Base-by-base conservation (phyloP, 441 rosid genomes). In the Gossypium aridum region DNA sequence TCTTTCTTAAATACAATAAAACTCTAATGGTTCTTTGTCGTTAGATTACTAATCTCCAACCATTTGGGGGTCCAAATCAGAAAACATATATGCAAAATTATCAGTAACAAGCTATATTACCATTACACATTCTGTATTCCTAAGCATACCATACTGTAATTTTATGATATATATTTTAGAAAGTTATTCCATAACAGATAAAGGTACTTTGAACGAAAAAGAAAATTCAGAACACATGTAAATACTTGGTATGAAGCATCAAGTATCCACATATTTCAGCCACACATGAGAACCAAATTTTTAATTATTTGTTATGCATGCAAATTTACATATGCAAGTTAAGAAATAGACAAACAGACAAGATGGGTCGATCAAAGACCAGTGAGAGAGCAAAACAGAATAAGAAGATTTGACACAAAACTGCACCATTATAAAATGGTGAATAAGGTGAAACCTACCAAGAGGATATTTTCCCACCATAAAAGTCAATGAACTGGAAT, bases 401-500 rank as follows among this genome's bases (percentile, higher is more conserved):
- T 2, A 60, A 60, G 28, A 60, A 3, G 49, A 73, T 61, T 12
- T 63, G 34, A 34, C 20, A 71, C 62, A 76, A 45, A 47, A 7
- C 17, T 17, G 26, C 5, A 45, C 10, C 22, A 26, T 7, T 10
- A 20, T 47, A 34, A 45, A 53, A 28, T 25, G 12, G 3, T 53
- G 66, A 47, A 7, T 51, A 61, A 47, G 45, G 49, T 65, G 73
- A 61, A 19, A 13, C 79, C 75, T 83, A 91, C 96, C 91, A 76
- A 76, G 80, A 88, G 59, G 92, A 85, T 76, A 91, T 80, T 79
- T 81, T 85, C 43, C 89, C 97, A 81, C 97, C 97, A 78, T 90
- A 96, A 79, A 96, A 96, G 70, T 92, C 95, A 74, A 93, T 78
- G 65, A 92, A 92, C 77, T 93, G 97, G 55, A 80, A 85, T 73